phyloP scores from a whole-genome alignment of 1,139 yeast species.

The Yamadazyma epiphylla region DNA sequence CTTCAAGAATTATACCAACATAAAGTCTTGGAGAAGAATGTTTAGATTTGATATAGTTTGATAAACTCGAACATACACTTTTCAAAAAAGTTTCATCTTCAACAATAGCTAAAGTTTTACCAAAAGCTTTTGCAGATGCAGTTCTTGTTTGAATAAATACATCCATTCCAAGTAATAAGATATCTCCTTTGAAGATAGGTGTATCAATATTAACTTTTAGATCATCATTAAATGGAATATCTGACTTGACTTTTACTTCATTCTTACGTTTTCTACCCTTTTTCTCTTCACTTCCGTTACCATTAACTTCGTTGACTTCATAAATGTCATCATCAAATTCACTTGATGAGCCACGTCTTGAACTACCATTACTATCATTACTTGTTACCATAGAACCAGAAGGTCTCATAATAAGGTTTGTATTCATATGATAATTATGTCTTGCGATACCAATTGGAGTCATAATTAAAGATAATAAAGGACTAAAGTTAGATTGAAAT shows the following conservation, averaged over 20 bases:
- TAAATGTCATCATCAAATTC: conserved; percentile 19
- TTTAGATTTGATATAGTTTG: conserved; percentile 46
- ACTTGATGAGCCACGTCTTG: conserved; percentile 16
- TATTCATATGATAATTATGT: conserved; percentile 81
- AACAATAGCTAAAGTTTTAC: conserved; percentile 59
- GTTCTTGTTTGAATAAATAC: conserved; percentile 73
- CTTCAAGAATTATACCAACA: conserved; percentile 67
- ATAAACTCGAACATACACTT: conserved; percentile 38
- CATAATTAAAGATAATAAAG: conserved; percentile 69
- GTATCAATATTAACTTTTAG: conserved; percentile 82
- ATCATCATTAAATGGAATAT: conserved; percentile 52
- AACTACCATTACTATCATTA: conserved; percentile 15
- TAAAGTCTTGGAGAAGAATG: conserved; percentile 82
- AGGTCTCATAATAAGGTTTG: conserved; percentile 70
- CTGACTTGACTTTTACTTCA: conserved; percentile 26
- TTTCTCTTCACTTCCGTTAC: conserved; percentile 12
- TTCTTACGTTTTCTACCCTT: conserved; percentile 36
- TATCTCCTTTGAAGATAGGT: conserved; percentile 89
- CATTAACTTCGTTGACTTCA: conserved; percentile 4
- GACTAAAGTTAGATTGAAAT: conserved; percentile 51
- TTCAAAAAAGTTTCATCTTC: conserved; percentile 34
- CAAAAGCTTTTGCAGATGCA: conserved; percentile 74
- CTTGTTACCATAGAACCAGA: conserved; percentile 57
- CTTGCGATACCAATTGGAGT: conserved; percentile 96
- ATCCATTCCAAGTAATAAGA: conserved; percentile 76